Percentiles rank a stretch among this genome's conserved stretches.
These are phyloP conservation scores for Microglena sp. DNA, from an alignment of 139 green algal species.

Conservation along the genomic window DNA sequence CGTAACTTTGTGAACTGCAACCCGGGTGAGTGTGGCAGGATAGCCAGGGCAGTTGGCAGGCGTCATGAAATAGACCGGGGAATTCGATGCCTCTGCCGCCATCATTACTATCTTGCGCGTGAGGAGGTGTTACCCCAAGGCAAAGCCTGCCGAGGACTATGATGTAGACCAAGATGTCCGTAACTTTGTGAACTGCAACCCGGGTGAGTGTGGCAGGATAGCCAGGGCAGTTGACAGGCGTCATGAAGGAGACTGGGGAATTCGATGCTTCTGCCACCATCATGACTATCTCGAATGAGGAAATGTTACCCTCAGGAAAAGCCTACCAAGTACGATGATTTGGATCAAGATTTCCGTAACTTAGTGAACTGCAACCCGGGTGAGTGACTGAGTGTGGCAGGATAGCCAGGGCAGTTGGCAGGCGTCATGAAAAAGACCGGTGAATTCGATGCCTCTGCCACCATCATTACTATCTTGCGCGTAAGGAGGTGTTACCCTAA, in stretches of 20 bases:
- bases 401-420: too few relatives aligned
- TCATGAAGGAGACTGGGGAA: too few relatives aligned
- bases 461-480: conserved; percentile 38
- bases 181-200: neutral
- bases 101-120: neutral
- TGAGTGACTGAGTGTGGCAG: too few relatives aligned
- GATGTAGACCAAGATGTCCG: neutral
- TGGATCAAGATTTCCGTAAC: conserved; percentile 13
- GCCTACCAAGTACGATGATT: conserved; percentile 1
- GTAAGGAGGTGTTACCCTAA: conserved; percentile 22
- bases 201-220: too few relatives aligned
- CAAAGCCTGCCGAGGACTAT: neutral
- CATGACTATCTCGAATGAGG: conserved; percentile 33
- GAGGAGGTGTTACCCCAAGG: neutral
- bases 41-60: too few relatives aligned
- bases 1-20: conserved; percentile 20
- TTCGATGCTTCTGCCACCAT: conserved; percentile 37
- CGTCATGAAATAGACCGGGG: too few relatives aligned
- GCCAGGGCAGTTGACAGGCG: too few relatives aligned
- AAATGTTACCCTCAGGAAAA: conserved; percentile 9
- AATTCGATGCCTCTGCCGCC: too few relatives aligned
- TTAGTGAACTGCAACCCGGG: conserved; percentile 19
- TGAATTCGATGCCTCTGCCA: conserved; percentile 35
- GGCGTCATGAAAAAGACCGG: too few relatives aligned
- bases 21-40: conserved; percentile 14